Base-by-base conservation (phyloP, 768 basidiomycete genomes). In the Lentinula lateritia region DNA sequence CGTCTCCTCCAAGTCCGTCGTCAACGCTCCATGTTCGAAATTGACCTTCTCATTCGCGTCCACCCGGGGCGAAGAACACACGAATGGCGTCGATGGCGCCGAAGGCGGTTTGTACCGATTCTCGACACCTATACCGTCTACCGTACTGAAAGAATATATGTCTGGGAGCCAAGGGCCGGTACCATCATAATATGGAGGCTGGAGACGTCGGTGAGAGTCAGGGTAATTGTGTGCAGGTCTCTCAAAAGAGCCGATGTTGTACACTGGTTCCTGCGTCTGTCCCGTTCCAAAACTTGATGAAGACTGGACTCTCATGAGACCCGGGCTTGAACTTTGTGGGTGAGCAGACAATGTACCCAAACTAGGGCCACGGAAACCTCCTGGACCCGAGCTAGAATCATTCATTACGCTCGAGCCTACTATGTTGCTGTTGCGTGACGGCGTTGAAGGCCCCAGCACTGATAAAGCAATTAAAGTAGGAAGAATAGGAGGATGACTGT, bases 21-120 rank as follows among this genome's bases (percentile, higher is more conserved):
- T 81, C 63, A 87, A 67, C 20, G 83, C 85, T 5, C 86, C 86
- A 66, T 85, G 78, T 62, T 86, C 85, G 67, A 86, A 83, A 70
- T 87, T 85, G 65, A 84, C 83, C 38, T 77, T 78, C 61, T 79
- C 78, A 60, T 83, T 79, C 64, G 80, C 80, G 46, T 77, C 79
- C 42, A 87, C 79, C 39, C 86, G 74, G 6, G 82, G 80, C 7
- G 76, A 72, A 8, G 75, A 76, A 2, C 79, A 76, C 15, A 77
- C 74, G 65, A 83, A 83, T 12, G 80, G 80, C 58, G 75, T 76
- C 34, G 73, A 71, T 59, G 71, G 74, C 5, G 73, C 67, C 13
- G 70, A 66, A 8, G 77, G 73, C 54, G 76, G 70, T 0, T 66
- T 65, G 64, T 78, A 77, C 48, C 76, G 66, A 50, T 78, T 76